Base-by-base conservation (phyloP, 305 asterid species). In the Petunia hybrid region DNA sequence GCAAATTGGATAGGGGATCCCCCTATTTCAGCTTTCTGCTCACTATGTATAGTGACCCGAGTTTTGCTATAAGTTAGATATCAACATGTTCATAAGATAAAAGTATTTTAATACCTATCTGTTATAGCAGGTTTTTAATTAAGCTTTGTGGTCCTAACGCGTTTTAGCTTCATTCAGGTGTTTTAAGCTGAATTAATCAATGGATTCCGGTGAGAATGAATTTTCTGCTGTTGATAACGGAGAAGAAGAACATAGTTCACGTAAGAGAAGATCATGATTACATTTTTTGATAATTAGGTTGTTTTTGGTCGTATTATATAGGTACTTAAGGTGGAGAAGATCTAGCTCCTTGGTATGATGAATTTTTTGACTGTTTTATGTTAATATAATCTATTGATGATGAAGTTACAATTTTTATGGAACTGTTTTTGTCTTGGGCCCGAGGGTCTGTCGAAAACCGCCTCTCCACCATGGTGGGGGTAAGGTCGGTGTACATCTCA, bases 161-260 rank as follows among this genome's bases (percentile, higher is more conserved):
- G 10, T 12, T 51, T 51, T 73, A 73, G 63, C 77, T 48, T 13
- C 42, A 73, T 35, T 22, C 78, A 73, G 78, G 46, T 73, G 63
- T 51, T 73, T 7, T 12, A 51, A 35, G 6, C 35, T 41, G 36
- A 46, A 46, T 70, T 42, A 10, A 22, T 77, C 80, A 16, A 77
- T 77, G 81, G 81, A 77, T 62, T 36, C 81, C 60, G 73, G 73
- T 40, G 81, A 61, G 70, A 77, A 61, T 12, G 81, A 77, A 59
- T 46, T 43, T 60, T 36, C 81, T 45, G 73, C 45, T 42, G 60
- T 42, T 45, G 70, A 43, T 61, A 77, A 77, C 0, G 60, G 59
- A 14, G 73, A 43, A 10, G 31, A 22, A 22, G 80, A 60, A 12
- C 57, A 77, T 42, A 10, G 40, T 31, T 77, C 57, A 42, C 31